These are phyloP conservation scores for Corrigiola litoralis DNA, from an alignment of 179 eudicot genomes.

Conservation along the genomic window DNA sequence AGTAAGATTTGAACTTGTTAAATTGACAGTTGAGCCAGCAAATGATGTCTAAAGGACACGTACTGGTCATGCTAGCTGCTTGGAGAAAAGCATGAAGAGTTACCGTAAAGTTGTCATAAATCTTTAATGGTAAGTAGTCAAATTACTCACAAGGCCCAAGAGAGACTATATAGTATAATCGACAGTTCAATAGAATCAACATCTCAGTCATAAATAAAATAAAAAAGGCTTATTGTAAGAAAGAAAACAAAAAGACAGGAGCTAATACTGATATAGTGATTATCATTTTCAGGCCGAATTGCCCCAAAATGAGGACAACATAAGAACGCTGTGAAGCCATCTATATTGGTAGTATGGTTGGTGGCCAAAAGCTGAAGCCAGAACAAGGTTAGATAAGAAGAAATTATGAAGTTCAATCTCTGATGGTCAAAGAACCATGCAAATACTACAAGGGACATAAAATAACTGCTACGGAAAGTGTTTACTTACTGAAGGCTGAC, in stretches of 20 bases:
- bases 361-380: constrained; percentile 2
- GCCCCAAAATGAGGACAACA: background rate
- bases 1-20: no score
- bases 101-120: no score
- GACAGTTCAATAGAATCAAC: background rate
- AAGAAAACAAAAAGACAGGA: background rate
- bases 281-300: background rate
- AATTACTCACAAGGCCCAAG: background rate
- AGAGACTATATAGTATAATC: background rate
- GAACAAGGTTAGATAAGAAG: background rate
- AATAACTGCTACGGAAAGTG: background rate
- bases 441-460: background rate
- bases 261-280: background rate
- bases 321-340: background rate
- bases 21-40: no score
- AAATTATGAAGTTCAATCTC: background rate
- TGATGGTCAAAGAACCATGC: background rate
- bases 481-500: constrained; percentile 70
- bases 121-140: no score
- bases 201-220: background rate
- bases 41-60: no score
- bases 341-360: background rate
- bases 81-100: no score
- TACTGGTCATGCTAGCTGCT: no score
- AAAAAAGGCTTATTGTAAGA: background rate